Base-by-base conservation (phyloP, 768 basidiomycete genomes). In the Hypsizygus marmoreus region DNA sequence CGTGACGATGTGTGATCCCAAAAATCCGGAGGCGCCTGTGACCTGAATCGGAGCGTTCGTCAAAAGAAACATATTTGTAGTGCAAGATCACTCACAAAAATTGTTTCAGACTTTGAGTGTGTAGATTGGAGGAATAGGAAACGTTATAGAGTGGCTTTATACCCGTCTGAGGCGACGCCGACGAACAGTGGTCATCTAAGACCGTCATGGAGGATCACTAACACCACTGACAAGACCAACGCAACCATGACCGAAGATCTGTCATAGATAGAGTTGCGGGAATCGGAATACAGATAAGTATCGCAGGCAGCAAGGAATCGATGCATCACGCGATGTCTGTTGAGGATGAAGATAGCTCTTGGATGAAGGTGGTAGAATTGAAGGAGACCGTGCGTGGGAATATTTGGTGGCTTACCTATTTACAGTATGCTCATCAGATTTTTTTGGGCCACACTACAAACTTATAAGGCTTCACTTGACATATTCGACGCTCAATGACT, bases 21-120 rank as follows among this genome's bases (percentile, higher is more conserved):
- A 53, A 54, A 70, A 76, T 16, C 75, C 73, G 17, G 74, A 71
- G 13, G 68, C 69, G 20, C 76, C 75, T 22, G 74, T 76, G 12
- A 75, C 69, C 71, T 75, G 37, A 6, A 13, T 4, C 5, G n/a
- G n/a, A n/a, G n/a, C n/a, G n/a, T n/a, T n/a, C n/a, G n/a, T n/a
- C n/a, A n/a, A n/a, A n/a, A n/a, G n/a, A 35, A 35, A 4, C 17
- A 35, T 16, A 16, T 35, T 20, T 16, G 34, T 16, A 12, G 22
- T 4, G 3, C 17, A 17, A 4, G 9, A 25, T 23, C 12, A 11
- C 20, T 41, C 9, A 32, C 29, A 12, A 39, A 13, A 13, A 33
- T 32, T 6, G 39, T 1, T 30, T 42, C 16, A 19, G 40, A n/a
- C 40, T 30, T 42, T 29, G 28, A 33, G 22, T 24, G 24, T 14